Percentiles rank a stretch among this genome's conserved stretches.
Evolutionary conservation across 73 alveolate genomes (phyloP).

Genomic region (Tetrahymena elliotti): DNA sequence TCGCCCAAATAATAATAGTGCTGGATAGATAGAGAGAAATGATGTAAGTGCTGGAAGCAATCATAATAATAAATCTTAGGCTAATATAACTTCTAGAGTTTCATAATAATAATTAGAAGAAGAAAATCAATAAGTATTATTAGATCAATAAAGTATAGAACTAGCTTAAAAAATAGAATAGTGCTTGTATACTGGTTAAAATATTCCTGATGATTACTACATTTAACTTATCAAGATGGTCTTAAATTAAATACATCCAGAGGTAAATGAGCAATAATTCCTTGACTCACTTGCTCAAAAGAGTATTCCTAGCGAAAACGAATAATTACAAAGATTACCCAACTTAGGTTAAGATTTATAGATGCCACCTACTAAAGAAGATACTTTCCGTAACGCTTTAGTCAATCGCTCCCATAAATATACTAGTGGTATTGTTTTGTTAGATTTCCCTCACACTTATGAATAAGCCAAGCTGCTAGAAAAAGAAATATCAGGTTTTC

Average conservation of each 20-base stretch:
- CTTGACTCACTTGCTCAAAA: background rate
- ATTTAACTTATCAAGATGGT: background rate
- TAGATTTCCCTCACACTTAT: constrained; percentile 85
- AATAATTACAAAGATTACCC: background rate
- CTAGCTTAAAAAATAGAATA: background rate
- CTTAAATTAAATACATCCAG: background rate
- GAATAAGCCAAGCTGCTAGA: constrained; percentile 85
- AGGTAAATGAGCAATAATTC: background rate
- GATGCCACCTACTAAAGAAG: constrained; percentile 4
- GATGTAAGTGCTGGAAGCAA: background rate
- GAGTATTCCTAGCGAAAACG: background rate
- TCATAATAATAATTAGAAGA: background rate
- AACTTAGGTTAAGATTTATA: background rate
- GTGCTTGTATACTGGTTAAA: background rate
- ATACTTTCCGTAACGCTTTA: constrained; percentile 40
- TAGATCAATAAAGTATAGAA: background rate
- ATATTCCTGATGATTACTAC: background rate
- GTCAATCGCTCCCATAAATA: constrained; percentile 27
- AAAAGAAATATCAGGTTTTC: constrained; percentile 72
- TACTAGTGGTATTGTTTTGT: constrained; percentile 77
- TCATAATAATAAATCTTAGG: background rate
- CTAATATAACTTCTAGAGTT: background rate
- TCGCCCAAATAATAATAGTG: background rate
- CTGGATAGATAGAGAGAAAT: background rate
- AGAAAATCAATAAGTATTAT: background rate